phyloP scores from a whole-genome alignment of 2,329 filamentous ascomycete genomes.

The Sarocladiaceae sp. region DNA sequence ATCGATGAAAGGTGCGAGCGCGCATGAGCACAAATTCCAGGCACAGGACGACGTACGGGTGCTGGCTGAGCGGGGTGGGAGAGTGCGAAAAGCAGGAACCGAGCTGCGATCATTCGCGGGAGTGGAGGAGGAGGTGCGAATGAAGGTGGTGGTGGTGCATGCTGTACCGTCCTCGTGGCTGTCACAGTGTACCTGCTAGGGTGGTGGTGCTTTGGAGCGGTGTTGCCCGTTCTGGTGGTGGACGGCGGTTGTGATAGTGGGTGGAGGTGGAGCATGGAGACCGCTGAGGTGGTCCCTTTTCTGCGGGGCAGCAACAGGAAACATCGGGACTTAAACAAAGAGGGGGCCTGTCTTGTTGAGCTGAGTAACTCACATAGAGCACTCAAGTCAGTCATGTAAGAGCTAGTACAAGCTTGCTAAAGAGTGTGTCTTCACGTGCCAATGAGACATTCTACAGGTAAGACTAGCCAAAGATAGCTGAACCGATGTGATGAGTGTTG shows the following conservation, averaged over 20 bases:
- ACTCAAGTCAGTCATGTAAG: neutral
- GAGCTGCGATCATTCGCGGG: conserved; percentile 6
- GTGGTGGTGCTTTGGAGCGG: neutral
- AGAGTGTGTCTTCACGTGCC: too few relatives aligned
- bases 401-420: neutral
- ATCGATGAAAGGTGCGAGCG: neutral
- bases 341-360: too few relatives aligned
- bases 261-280: neutral
- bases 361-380: neutral
- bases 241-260: neutral
- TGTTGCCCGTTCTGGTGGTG: neutral
- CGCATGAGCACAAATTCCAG: conserved; percentile 1
- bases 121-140: conserved; percentile 2
- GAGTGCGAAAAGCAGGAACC: conserved; percentile 7
- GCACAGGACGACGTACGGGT: neutral
- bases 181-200: too few relatives aligned
- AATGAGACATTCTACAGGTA: too few relatives aligned
- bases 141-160: neutral
- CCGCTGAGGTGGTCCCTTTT: neutral
- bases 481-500: too few relatives aligned
- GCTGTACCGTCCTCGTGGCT: too few relatives aligned
- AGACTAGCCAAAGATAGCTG: too few relatives aligned
- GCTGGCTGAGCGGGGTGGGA: neutral
- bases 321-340: neutral
- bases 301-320: neutral